phyloP scores from a whole-genome alignment of 2,329 filamentous ascomycete genomes.

The Diaporthe citri region DNA sequence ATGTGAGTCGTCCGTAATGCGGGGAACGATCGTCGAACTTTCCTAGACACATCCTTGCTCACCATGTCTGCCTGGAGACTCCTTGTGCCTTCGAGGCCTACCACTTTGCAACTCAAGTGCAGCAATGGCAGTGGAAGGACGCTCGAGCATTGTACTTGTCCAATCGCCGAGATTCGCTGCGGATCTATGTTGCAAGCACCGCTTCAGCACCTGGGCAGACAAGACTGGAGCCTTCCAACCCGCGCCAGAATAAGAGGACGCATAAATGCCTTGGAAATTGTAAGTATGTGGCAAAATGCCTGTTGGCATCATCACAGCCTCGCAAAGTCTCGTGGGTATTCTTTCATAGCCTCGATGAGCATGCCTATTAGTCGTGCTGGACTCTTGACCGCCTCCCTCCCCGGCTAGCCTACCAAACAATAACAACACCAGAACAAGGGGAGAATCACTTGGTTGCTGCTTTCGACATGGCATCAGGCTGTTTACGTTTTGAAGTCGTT shows the following conservation, averaged over 20 bases:
- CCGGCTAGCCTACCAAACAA: neutral
- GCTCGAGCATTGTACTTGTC: neutral
- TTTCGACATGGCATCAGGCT: no score
- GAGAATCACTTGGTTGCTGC: neutral
- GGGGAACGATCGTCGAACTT: neutral
- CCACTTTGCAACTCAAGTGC: neutral
- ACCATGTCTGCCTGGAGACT: neutral
- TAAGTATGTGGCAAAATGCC: neutral
- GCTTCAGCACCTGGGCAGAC: neutral
- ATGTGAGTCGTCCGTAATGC: slow-evolving; percentile 3
- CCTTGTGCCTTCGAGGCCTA: neutral
- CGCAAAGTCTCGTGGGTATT: neutral
- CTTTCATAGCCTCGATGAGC: neutral
- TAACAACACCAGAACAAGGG: no score
- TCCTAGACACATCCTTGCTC: neutral
- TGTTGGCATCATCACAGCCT: neutral
- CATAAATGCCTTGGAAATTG: neutral
- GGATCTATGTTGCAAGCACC: neutral
- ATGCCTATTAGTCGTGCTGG: neutral
- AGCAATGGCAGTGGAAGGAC: neutral
- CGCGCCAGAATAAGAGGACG: neutral
- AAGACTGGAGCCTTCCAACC: neutral
- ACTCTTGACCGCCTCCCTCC: neutral
- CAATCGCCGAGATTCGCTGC: neutral
- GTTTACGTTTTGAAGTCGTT: neutral